These are phyloP conservation scores for Fonsecaea pugnacius DNA, from an alignment of 2,329 filamentous ascomycete species.

Conservation along the genomic window DNA sequence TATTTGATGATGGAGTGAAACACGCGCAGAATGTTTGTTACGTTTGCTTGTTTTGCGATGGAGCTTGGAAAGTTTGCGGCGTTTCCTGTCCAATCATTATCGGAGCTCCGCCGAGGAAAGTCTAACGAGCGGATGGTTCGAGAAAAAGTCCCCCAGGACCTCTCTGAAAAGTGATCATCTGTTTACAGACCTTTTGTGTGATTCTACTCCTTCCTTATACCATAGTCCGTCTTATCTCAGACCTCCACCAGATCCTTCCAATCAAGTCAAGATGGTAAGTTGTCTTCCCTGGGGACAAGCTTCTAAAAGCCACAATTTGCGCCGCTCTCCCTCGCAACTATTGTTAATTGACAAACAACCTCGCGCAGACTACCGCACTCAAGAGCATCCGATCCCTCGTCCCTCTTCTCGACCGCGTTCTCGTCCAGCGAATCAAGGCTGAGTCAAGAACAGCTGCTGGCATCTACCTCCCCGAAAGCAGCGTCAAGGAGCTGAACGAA, in stretches of 20 bases:
- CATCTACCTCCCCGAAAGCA: slow-evolving; percentile 96
- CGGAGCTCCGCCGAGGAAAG: slow-evolving; percentile 18
- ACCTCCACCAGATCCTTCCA: not conserved
- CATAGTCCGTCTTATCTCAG: not conserved
- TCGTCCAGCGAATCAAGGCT: slow-evolving; percentile 97
- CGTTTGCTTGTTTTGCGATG: slow-evolving; percentile 19
- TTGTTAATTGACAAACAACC: not conserved
- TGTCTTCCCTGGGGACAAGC: not conserved
- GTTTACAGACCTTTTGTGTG: slow-evolving; percentile 17
- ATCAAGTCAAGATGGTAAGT: slow-evolving; percentile 28
- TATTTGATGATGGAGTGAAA: slow-evolving; percentile 5
- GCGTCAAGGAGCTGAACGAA: slow-evolving; percentile 98
- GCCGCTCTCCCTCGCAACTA: not conserved
- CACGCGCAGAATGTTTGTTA: slow-evolving; percentile 20
- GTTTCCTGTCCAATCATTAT: slow-evolving; percentile 19
- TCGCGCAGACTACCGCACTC: slow-evolving; percentile 61
- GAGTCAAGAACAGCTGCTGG: slow-evolving; percentile 94
- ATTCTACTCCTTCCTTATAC: not conserved
- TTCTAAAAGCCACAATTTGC: not conserved
- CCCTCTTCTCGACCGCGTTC: slow-evolving; percentile 95
- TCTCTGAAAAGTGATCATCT: slow-evolving; percentile 21
- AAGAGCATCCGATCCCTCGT: slow-evolving; percentile 94
- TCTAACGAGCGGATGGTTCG: slow-evolving; percentile 32
- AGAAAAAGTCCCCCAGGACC: slow-evolving; percentile 29
- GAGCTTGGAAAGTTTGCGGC: slow-evolving; percentile 17